phyloP scores from a whole-genome alignment of 2,329 filamentous ascomycete species.

The Stemphylium beticola region DNA sequence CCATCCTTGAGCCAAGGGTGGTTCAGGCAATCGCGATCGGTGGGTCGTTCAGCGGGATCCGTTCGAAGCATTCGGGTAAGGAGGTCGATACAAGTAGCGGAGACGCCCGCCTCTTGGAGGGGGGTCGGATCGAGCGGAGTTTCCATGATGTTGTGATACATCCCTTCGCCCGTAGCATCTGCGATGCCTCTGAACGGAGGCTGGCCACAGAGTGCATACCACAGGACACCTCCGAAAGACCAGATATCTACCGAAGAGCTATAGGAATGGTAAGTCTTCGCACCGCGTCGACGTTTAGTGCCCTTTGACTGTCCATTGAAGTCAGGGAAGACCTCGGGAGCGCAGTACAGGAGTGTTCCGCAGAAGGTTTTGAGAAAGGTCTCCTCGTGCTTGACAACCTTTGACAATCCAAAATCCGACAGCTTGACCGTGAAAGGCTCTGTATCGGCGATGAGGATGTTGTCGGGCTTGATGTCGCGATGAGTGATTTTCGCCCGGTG shows the following conservation, averaged over 20 bases:
- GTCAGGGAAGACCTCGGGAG: constrained; percentile 93
- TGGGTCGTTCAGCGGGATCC: constrained; percentile 79
- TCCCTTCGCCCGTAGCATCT: constrained; percentile 76
- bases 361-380: constrained; percentile 97
- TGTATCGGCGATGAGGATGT: constrained; percentile 80
- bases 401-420: constrained; percentile 95
- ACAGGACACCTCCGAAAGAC: constrained; percentile 93
- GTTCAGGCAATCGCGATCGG: constrained; percentile 70
- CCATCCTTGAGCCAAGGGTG: constrained; percentile 76
- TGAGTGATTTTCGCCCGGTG: constrained; percentile 91
- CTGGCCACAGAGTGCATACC: constrained; percentile 77
- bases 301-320: constrained; percentile 69
- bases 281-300: constrained; percentile 66
- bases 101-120: constrained; percentile 65
- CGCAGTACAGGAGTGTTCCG: constrained; percentile 93
- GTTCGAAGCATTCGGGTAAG: constrained; percentile 78
- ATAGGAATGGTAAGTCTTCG: constrained; percentile 67
- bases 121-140: constrained; percentile 70
- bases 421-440: constrained; percentile 84
- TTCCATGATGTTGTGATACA: constrained; percentile 87
- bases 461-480: constrained; percentile 98
- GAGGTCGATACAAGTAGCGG: constrained; percentile 73
- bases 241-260: constrained; percentile 93
- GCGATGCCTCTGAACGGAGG: constrained; percentile 82
- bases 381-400: constrained; percentile 87